Evolutionary conservation across 2,329 filamentous ascomycete genomes (phyloP), one percentile per base, ranked within the genome.

Genomic region (Cryphonectria japonica): DNA sequence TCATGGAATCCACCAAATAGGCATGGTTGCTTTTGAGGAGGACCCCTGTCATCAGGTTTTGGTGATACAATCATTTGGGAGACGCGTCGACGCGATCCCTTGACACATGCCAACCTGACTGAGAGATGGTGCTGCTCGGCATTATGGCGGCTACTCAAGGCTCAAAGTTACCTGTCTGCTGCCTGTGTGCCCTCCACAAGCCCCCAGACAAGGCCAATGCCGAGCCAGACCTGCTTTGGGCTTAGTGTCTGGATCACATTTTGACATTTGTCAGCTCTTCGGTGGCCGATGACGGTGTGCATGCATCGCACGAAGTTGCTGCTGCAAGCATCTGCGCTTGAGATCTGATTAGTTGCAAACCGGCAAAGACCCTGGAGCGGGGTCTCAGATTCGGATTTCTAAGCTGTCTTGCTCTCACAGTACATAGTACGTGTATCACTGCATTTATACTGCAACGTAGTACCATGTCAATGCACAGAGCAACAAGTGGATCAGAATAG

Each of bases 61-160:
- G 63, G 29, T 46, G 63, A 65, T 29, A 46, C 9, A 29, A 54
- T 59, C 32, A 50, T 9, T n/a, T 29, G 39, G 66, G 52, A 67
- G 54, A 68, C 66, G 66, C 66, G 66, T 68, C 32, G 57, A 68
- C 66, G 66, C 66, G 66, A 68, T 32, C 63, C 63, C 37, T 34
- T 46, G 19, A 50, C 39, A 46, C 19, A 32, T 61, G 32, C 41
- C 46, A 60, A 14, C 26, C 34, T 34, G 14, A 41, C 19, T 9
- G 61, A 46, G 37, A 63, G 22, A 19, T 26, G n/a, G 41, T 13
- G 22, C 43, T 46, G 26, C 19, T 63, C 61, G 61, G 61, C 61
- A 64, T 13, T 62, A 22, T 34, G 26, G 29, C 54, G 54, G 54
- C 54, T 59, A 59, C 14, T 32, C 54, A 32, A 32, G 54, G 54